These are phyloP conservation scores for Odontarrhena argentea DNA, from an alignment of 345 rosid genomes.

Conservation along the genomic window DNA sequence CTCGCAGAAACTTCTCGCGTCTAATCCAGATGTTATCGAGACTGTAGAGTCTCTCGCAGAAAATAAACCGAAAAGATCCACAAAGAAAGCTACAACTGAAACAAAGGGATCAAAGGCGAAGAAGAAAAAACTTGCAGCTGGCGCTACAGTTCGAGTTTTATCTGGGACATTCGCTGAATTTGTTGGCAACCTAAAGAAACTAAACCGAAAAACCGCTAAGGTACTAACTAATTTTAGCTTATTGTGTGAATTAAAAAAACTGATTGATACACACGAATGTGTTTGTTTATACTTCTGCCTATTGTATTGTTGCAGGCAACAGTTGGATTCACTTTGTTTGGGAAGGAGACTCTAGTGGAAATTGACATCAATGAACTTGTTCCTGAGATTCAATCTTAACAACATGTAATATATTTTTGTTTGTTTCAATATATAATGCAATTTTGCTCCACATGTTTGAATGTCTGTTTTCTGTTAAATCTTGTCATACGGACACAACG, in stretches of 20 bases:
- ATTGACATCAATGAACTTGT: conserved; percentile 74
- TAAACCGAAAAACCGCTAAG: conserved; percentile 74
- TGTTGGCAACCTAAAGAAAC: conserved; percentile 69
- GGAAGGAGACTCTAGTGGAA: conserved; percentile 85
- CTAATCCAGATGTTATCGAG: conserved; percentile 39
- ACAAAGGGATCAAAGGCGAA: conserved; percentile 37
- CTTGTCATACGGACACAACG: not conserved
- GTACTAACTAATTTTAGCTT: conserved; percentile 39
- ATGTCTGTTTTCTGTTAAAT: not conserved
- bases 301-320: conserved; percentile 66
- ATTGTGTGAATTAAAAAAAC: conserved; percentile 1
- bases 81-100: conserved; percentile 42
- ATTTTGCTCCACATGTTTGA: not conserved
- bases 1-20: conserved; percentile 11
- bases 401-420: conserved; percentile 7
- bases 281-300: conserved; percentile 10
- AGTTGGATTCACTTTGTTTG: conserved; percentile 74
- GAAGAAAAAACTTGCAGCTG: conserved; percentile 52
- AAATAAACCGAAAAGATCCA: conserved; percentile 40
- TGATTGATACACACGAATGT: not conserved
- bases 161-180: conserved; percentile 83
- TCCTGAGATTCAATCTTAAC: conserved; percentile 48
- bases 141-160: conserved; percentile 69
- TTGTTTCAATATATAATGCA: conserved; percentile 1
- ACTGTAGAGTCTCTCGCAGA: conserved; percentile 37